These are phyloP conservation scores for Boletus vinaceobasis DNA, from an alignment of 768 basidiomycete species.

Conservation along the genomic window DNA sequence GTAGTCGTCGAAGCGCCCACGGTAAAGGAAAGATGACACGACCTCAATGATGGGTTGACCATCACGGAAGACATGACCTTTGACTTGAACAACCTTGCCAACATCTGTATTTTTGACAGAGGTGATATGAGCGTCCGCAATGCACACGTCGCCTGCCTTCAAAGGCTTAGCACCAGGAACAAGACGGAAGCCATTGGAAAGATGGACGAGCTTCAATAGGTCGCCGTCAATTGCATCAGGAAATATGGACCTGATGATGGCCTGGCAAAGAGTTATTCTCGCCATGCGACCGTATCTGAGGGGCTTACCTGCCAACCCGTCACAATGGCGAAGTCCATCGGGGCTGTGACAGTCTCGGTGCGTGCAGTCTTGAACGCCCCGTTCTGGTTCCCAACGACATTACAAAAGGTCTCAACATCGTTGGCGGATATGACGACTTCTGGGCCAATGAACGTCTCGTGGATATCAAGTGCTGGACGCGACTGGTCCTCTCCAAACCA, in stretches of 20 bases:
- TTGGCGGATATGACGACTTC: conserved; percentile 76
- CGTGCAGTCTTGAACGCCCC: conserved; percentile 84
- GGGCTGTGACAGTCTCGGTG: conserved; percentile 69
- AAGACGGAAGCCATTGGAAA: conserved; percentile 95
- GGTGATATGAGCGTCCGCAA: conserved; percentile 81
- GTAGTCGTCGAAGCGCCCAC: conserved; percentile 90
- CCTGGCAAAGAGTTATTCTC: conserved; percentile 45
- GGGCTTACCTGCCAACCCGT: conserved; percentile 91
- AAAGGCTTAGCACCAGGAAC: conserved; percentile 75
- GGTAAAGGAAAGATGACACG: conserved; percentile 92
- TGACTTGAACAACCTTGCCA: conserved; percentile 91
- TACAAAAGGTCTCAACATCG: conserved; percentile 85
- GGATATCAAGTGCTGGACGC: conserved; percentile 76
- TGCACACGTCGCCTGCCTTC: conserved; percentile 84
- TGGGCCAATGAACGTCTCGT: conserved; percentile 81
- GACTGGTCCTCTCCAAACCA: conserved; percentile 90
- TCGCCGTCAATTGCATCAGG: conserved; percentile 90
- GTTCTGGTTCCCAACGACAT: conserved; percentile 89
- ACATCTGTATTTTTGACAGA: conserved; percentile 88
- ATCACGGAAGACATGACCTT: conserved; percentile 75
- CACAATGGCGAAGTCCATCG: conserved; percentile 99
- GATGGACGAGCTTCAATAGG: conserved; percentile 90
- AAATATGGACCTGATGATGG: conserved; percentile 99
- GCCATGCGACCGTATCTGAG: background rate
- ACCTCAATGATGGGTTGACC: conserved; percentile 88